Evolutionary conservation across 192 early-diverging fungal genomes (phyloP).

Genomic region (Chytriomyces hyalinus): DNA sequence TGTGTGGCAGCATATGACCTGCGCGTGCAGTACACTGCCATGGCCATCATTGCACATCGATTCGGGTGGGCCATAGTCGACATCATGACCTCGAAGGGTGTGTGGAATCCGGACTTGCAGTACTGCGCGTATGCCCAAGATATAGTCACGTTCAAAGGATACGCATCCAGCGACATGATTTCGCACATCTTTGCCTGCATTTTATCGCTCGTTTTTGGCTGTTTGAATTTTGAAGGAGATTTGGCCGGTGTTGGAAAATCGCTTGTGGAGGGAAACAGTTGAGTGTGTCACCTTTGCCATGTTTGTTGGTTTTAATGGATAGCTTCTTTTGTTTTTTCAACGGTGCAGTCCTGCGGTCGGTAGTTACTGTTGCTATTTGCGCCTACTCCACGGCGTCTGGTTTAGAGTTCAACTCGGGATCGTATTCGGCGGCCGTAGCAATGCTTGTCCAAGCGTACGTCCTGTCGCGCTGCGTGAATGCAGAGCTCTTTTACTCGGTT

Average conservation of each 20-base stretch:
- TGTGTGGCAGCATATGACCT: background rate
- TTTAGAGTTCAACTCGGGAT: background rate
- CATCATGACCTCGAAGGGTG: background rate
- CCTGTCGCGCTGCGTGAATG: background rate
- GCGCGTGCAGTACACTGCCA: background rate
- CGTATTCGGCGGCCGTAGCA: slow-evolving; percentile 1
- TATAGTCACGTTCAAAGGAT: background rate
- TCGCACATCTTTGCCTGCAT: slow-evolving; percentile 7
- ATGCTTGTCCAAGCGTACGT: slow-evolving; percentile 5
- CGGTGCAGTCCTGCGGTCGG: background rate
- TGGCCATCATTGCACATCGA: background rate
- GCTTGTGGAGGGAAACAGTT: slow-evolving; percentile 10
- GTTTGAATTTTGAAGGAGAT: background rate
- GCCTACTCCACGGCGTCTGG: background rate
- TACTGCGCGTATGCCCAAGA: slow-evolving; percentile 1
- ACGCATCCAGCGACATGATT: slow-evolving; percentile 4
- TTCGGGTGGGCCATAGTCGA: background rate
- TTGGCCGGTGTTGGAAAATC: background rate
- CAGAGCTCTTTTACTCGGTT: slow-evolving; percentile 4
- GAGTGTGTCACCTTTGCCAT: background rate
- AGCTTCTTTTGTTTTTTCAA: background rate
- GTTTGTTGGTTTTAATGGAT: background rate
- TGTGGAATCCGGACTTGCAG: background rate
- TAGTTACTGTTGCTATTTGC: slow-evolving; percentile 3
- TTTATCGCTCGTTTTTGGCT: background rate